Conservation (phyloP, 345 rosid genomes). For the Lepidium aucheri region DNA sequence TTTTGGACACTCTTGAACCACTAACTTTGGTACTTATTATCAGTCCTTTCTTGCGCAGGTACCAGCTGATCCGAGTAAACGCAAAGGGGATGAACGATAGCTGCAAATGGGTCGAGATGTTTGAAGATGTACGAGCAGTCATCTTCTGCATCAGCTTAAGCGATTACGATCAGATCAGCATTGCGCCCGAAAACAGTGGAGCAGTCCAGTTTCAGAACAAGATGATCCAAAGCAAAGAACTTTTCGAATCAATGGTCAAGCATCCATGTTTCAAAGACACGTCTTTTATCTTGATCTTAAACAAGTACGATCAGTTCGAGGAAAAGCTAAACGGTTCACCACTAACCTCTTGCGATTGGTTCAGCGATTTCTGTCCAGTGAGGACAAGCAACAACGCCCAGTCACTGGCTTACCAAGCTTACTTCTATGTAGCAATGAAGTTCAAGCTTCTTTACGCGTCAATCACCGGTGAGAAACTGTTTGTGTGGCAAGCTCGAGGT, state of each 20-base stretch:
- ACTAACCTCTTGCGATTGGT: constrained; percentile 73
- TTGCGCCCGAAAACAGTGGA: constrained; percentile 43
- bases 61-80: constrained; percentile 84
- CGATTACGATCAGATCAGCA: constrained; percentile 73
- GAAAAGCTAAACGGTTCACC: constrained; percentile 71
- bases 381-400: constrained; percentile 55
- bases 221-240: constrained; percentile 84
- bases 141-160: constrained; percentile 81
- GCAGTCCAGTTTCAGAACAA: constrained; percentile 53
- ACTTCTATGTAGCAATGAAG: constrained; percentile 88
- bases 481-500: constrained; percentile 86
- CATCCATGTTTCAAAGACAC: constrained; percentile 91
- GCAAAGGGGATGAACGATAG: constrained; percentile 94
- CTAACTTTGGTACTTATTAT: background rate
- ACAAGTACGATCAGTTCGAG: constrained; percentile 90
- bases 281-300: constrained; percentile 69
- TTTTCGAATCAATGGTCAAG: constrained; percentile 64
- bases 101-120: constrained; percentile 99
- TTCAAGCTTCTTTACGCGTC: constrained; percentile 86
- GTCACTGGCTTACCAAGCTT: constrained; percentile 84
- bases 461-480: constrained; percentile 65
- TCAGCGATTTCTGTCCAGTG: constrained; percentile 73
- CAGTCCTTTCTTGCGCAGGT: constrained; percentile 33
- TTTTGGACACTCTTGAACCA: background rate
- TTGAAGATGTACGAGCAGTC: constrained; percentile 82